These are phyloP conservation scores for Apophysomyces sp. DNA, from an alignment of 371 early-diverging fungal species.

Conservation along the genomic window DNA sequence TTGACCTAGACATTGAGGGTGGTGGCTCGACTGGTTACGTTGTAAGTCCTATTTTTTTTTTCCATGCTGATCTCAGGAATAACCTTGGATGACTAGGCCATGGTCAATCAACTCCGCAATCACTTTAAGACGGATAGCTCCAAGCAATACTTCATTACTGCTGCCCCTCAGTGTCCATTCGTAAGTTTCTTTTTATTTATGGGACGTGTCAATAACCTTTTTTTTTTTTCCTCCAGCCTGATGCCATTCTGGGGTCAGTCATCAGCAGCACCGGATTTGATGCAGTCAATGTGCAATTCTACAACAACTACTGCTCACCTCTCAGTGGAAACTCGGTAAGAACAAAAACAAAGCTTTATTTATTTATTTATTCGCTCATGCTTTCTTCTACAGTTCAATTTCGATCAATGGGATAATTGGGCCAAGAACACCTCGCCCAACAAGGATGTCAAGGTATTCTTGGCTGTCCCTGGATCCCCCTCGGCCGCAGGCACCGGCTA, in stretches of 20 bases:
- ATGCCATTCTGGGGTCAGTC: slow-evolving; percentile 47
- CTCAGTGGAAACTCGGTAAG: slow-evolving; percentile 22
- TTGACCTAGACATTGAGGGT: slow-evolving; percentile 74
- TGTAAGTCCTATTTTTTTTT: slow-evolving; percentile 32
- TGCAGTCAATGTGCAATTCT: slow-evolving; percentile 51
- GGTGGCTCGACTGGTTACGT: slow-evolving; percentile 56
- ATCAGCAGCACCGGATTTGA: slow-evolving; percentile 48
- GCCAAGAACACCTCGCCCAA: slow-evolving; percentile 58
- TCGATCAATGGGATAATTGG: slow-evolving; percentile 64
- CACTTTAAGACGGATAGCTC: slow-evolving; percentile 23
- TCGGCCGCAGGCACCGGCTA: slow-evolving; percentile 45
- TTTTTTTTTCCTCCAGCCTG: slow-evolving; percentile 22
- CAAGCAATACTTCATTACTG: slow-evolving; percentile 44
- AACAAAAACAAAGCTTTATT: slow-evolving; percentile 16
- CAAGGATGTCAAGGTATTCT: slow-evolving; percentile 56
- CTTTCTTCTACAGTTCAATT: slow-evolving; percentile 27
- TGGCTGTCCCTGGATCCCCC: slow-evolving; percentile 62
- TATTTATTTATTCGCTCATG: not conserved
- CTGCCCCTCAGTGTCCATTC: slow-evolving; percentile 59
- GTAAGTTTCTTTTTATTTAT: not conserved
- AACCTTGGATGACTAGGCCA: too few relatives aligned
- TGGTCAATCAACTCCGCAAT: slow-evolving; percentile 14
- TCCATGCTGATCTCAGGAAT: not conserved
- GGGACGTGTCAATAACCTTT: not conserved
- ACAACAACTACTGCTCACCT: slow-evolving; percentile 37